These are phyloP conservation scores for Stemphylium vesicarium DNA, from an alignment of 2,329 filamentous ascomycete species.

Conservation along the genomic window DNA sequence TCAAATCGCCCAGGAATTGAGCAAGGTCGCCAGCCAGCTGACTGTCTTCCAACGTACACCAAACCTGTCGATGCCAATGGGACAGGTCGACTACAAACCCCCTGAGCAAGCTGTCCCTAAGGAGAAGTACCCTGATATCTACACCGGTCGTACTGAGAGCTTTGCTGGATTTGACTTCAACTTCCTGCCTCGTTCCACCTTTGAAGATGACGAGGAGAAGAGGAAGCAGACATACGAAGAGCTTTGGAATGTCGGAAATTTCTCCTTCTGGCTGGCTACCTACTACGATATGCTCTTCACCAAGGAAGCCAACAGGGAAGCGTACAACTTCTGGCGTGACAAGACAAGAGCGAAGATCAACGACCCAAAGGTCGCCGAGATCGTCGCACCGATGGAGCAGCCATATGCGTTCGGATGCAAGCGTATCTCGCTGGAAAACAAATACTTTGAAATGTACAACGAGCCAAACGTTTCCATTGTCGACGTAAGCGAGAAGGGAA, in stretches of 20 bases:
- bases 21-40: constrained; percentile 56
- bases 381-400: constrained; percentile 49
- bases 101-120: constrained; percentile 54
- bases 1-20: constrained; percentile 66
- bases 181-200: constrained; percentile 25
- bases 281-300: constrained; percentile 48
- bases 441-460: constrained; percentile 50
- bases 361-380: constrained; percentile 45
- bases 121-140: constrained; percentile 31
- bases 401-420: constrained; percentile 31
- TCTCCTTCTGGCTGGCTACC: constrained; percentile 32
- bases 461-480: constrained; percentile 57
- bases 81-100: constrained; percentile 19
- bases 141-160: constrained; percentile 6
- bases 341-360: constrained; percentile 47
- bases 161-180: constrained; percentile 31
- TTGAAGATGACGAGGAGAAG: constrained; percentile 27
- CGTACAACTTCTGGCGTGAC: constrained; percentile 54
- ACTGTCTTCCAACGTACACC: constrained; percentile 69
- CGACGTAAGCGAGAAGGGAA: constrained; percentile 41
- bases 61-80: constrained; percentile 33
- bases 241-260: constrained; percentile 28
- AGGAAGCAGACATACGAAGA: constrained; percentile 23
- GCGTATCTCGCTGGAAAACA: constrained; percentile 31
- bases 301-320: constrained; percentile 47